A percentile compares a stretch with the other conserved stretches of the same genome.
Evolutionary conservation across 2,329 filamentous ascomycete species (phyloP).

Genomic region (Cryphonectria japonica): DNA sequence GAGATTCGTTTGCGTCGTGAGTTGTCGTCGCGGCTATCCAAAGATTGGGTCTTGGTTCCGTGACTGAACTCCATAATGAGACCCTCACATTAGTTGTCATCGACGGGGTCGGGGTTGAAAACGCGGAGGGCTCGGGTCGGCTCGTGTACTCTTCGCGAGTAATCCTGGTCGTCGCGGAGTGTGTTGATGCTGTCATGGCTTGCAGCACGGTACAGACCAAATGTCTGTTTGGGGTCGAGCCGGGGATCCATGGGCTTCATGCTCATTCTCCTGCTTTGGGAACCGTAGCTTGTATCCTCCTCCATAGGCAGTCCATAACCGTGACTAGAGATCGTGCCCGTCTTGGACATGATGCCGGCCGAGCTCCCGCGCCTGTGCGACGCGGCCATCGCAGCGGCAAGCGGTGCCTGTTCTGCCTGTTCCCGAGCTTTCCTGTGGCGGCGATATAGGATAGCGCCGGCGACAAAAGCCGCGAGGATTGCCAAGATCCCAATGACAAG

Average conservation of each 20-base stretch:
- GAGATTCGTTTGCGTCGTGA: constrained; percentile 42
- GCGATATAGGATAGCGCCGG: constrained; percentile 46
- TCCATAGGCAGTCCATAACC: constrained; percentile 29
- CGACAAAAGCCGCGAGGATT: constrained; percentile 34
- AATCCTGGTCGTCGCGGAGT: constrained; percentile 67
- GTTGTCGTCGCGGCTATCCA: constrained; percentile 29
- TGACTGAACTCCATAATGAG: not conserved
- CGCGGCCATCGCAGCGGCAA: constrained; percentile 47
- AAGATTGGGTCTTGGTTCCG: not conserved
- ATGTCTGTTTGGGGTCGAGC: constrained; percentile 61
- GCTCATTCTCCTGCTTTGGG: constrained; percentile 41
- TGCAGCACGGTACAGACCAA: constrained; percentile 57
- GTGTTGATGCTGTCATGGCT: constrained; percentile 68
- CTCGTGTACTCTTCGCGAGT: constrained; percentile 62
- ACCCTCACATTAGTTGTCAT: constrained; percentile 34
- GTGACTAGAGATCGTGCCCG: constrained; percentile 46
- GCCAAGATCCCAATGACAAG: constrained; percentile 54
- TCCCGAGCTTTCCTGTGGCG: constrained; percentile 46
- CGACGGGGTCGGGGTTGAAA: constrained; percentile 62
- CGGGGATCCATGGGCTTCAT: constrained; percentile 65
- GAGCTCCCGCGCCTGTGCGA: constrained; percentile 54
- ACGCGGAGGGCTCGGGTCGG: constrained; percentile 61
- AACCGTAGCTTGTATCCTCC: constrained; percentile 27
- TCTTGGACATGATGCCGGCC: constrained; percentile 50
- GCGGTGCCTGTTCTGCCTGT: constrained; percentile 46